Percentiles rank a stretch among this genome's conserved stretches.
These are phyloP conservation scores for Glycine tomentella DNA, from an alignment of 306 rosid species.

Conservation along the genomic window DNA sequence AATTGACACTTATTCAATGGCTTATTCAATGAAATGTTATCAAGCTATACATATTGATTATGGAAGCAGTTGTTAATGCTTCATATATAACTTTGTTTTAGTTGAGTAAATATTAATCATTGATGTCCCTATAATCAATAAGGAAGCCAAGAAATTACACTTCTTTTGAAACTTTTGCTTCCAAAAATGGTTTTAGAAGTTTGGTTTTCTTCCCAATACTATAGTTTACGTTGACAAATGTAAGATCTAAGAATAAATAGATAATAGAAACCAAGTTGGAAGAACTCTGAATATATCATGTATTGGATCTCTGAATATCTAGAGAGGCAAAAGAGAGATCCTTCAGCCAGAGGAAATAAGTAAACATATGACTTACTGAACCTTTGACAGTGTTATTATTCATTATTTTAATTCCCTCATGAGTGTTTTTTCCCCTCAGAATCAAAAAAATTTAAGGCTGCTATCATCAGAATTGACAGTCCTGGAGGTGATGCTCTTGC, in stretches of 20 bases:
- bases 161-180: constrained; percentile 12
- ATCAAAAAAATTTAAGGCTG: too few relatives aligned
- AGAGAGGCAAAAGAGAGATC: not conserved
- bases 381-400: not conserved
- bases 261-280: too few relatives aligned
- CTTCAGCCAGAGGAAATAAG: constrained; percentile 9
- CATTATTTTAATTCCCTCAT: constrained; percentile 17
- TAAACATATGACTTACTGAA: not conserved
- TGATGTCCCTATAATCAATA: not conserved
- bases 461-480: too few relatives aligned
- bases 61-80: constrained; percentile 21
- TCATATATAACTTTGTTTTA: not conserved
- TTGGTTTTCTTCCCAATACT: constrained; percentile 21
- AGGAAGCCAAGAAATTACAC: constrained; percentile 20
- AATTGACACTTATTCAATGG: not conserved
- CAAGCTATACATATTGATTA: constrained; percentile 24
- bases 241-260: not conserved
- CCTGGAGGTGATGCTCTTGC: too few relatives aligned
- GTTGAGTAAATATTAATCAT: constrained; percentile 10
- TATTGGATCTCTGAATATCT: too few relatives aligned
- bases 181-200: not conserved
- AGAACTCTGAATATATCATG: too few relatives aligned
- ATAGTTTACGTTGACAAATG: not conserved
- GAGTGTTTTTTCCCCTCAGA: constrained; percentile 36
- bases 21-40: not conserved